Conservation (phyloP, 768 basidiomycete genomes). For the Mycena chlorophos region DNA sequence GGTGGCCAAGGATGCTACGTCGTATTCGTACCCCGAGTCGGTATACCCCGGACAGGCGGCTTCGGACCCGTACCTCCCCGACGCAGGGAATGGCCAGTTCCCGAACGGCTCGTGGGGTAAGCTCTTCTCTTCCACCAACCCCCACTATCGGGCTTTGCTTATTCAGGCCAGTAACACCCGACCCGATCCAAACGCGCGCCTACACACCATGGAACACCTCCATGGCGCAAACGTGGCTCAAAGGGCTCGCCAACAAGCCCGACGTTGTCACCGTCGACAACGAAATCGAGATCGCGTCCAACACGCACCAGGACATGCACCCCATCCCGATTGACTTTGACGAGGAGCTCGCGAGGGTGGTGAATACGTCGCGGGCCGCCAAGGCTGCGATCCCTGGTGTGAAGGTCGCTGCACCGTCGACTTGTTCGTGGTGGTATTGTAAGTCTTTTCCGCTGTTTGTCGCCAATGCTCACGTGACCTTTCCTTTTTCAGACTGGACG, state of each 20-base stretch:
- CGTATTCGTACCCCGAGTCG: conserved; percentile 50
- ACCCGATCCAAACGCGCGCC: conserved; percentile 37
- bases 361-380: conserved; percentile 35
- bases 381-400: conserved; percentile 22
- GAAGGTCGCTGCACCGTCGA: conserved; percentile 19
- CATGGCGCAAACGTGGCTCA: conserved; percentile 44
- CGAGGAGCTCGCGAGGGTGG: conserved; percentile 49
- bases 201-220: conserved; percentile 53
- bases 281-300: conserved; percentile 56
- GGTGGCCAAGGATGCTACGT: conserved; percentile 54
- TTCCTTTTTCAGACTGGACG: conserved; percentile 46
- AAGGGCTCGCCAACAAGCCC: conserved; percentile 48
- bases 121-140: background rate
- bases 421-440: conserved; percentile 25
- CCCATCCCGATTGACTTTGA: conserved; percentile 52
- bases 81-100: conserved; percentile 51
- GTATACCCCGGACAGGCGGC: conserved; percentile 42
- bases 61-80: conserved; percentile 46
- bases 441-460: background rate
- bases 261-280: conserved; percentile 52
- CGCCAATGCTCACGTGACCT: background rate
- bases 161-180: conserved; percentile 31
- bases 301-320: conserved; percentile 60
- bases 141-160: background rate
- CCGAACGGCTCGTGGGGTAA: conserved; percentile 44